These are phyloP conservation scores for Cyberlindnera amylophila DNA, from an alignment of 805 yeast genomes.

Conservation along the genomic window DNA sequence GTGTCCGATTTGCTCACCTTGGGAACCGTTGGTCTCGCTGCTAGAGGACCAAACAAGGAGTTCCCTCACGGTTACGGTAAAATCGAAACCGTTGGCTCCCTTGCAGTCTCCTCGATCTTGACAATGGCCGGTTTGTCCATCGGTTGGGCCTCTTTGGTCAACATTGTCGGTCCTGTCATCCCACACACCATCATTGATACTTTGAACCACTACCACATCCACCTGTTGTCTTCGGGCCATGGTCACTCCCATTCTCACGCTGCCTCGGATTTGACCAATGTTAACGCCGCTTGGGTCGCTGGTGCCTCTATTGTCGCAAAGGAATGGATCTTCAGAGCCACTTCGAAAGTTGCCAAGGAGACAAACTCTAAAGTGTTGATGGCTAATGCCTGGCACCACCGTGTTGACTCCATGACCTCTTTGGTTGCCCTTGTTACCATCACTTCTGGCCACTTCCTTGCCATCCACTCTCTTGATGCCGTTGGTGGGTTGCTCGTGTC, in stretches of 20 bases:
- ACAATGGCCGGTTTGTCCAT: conserved; percentile 86
- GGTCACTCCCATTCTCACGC: conserved; percentile 28
- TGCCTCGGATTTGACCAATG: conserved; percentile 47
- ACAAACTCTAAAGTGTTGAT: conserved; percentile 84
- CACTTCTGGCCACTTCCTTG: conserved; percentile 74
- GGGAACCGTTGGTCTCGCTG: conserved; percentile 78
- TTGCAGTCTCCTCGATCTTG: conserved; percentile 80
- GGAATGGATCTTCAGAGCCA: conserved; percentile 83
- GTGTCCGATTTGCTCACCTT: conserved; percentile 86
- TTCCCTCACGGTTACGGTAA: conserved; percentile 93
- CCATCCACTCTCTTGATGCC: conserved; percentile 83
- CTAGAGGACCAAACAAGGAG: conserved; percentile 48
- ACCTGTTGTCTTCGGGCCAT: conserved; percentile 37
- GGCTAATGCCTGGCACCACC: conserved; percentile 99
- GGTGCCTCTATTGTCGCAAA: conserved; percentile 81
- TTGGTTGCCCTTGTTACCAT: conserved; percentile 87
- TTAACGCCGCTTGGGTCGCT: conserved; percentile 97
- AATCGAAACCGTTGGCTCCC: conserved; percentile 86
- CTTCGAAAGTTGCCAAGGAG: conserved; percentile 71
- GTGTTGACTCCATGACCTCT: conserved; percentile 91
- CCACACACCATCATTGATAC: conserved; percentile 60
- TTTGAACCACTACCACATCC: conserved; percentile 47
- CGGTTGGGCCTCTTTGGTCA: conserved; percentile 78
- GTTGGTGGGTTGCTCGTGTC: conserved; percentile 90
- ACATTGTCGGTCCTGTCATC: conserved; percentile 60